A percentile compares a stretch with the other conserved stretches of the same genome.
These are phyloP conservation scores for Blastobotrys mokoenaii DNA, from an alignment of 805 yeast species.

Conservation along the genomic window DNA sequence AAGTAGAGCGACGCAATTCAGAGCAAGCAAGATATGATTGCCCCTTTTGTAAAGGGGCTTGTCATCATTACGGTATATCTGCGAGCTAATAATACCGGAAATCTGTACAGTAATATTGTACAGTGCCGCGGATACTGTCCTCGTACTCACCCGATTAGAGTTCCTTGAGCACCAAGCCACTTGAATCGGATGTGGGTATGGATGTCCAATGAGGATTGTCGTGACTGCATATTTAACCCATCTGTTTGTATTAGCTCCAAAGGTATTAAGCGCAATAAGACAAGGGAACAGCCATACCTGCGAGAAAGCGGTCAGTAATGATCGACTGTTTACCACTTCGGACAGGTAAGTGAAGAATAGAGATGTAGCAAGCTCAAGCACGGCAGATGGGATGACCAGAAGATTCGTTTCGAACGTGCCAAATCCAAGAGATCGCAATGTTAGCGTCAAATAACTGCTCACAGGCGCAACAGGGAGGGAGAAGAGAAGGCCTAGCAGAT, in stretches of 20 bases:
- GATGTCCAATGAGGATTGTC: constrained; percentile 22
- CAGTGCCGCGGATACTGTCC: constrained; percentile 58
- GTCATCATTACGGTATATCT: constrained; percentile 51
- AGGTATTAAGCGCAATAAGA: constrained; percentile 12
- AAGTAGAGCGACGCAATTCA: constrained; percentile 17
- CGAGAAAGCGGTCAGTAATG: constrained; percentile 37
- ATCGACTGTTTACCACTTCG: constrained; percentile 9
- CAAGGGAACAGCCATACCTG: constrained; percentile 17
- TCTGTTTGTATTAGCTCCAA: constrained; percentile 13
- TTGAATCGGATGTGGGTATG: constrained; percentile 43
- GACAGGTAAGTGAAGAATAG: constrained; percentile 12
- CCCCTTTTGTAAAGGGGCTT: constrained; percentile 55
- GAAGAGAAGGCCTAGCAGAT: constrained; percentile 38
- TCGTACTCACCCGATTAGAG: constrained; percentile 51
- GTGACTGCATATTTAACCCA: constrained; percentile 27
- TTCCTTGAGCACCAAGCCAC: constrained; percentile 57
- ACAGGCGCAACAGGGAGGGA: constrained; percentile 33
- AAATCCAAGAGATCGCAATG: constrained; percentile 43
- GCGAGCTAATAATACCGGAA: constrained; percentile 44
- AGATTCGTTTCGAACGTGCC: constrained; percentile 44
- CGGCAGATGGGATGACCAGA: constrained; percentile 33
- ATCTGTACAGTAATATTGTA: constrained; percentile 59
- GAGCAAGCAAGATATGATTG: constrained; percentile 29
- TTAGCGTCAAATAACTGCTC: constrained; percentile 40
- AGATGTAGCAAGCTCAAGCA: constrained; percentile 10